Evolutionary conservation across 768 basidiomycete genomes (phyloP).

Genomic region (Polyporus arcularius): DNA sequence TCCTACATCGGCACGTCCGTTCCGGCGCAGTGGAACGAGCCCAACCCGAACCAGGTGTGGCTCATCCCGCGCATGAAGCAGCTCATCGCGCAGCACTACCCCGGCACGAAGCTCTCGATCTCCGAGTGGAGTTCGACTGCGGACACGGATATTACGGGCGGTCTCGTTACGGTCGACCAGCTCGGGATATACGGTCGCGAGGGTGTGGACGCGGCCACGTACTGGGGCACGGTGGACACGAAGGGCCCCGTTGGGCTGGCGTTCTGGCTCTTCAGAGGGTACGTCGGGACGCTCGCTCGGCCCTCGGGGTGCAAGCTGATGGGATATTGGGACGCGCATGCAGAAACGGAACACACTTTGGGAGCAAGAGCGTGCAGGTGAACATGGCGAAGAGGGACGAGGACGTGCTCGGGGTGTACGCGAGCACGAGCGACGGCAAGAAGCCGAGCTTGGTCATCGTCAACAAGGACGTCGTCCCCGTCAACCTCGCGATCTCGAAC

Average conservation of each 20-base stretch:
- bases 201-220: conserved; percentile 52
- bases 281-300: conserved; percentile 4
- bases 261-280: conserved; percentile 60
- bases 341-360: conserved; percentile 51
- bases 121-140: conserved; percentile 51
- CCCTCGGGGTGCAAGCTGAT: not conserved
- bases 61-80: conserved; percentile 53
- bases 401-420: conserved; percentile 48
- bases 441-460: conserved; percentile 51
- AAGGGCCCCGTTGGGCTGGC: conserved; percentile 52
- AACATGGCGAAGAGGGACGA: conserved; percentile 43
- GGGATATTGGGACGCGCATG: not conserved
- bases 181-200: conserved; percentile 55
- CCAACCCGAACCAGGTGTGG: conserved; percentile 43
- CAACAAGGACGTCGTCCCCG: conserved; percentile 45
- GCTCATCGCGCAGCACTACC: conserved; percentile 50
- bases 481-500: conserved; percentile 43
- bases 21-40: conserved; percentile 45
- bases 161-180: conserved; percentile 50
- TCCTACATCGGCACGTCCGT: conserved; percentile 49
- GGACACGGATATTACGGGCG: conserved; percentile 55
- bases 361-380: conserved; percentile 45
- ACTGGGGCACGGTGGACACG: conserved; percentile 52
- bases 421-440: conserved; percentile 40
- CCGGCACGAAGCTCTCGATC: conserved; percentile 57